Conservation (phyloP, 1,284 basidiomycete species). For the Pseudomicrostroma phylloplanum region DNA sequence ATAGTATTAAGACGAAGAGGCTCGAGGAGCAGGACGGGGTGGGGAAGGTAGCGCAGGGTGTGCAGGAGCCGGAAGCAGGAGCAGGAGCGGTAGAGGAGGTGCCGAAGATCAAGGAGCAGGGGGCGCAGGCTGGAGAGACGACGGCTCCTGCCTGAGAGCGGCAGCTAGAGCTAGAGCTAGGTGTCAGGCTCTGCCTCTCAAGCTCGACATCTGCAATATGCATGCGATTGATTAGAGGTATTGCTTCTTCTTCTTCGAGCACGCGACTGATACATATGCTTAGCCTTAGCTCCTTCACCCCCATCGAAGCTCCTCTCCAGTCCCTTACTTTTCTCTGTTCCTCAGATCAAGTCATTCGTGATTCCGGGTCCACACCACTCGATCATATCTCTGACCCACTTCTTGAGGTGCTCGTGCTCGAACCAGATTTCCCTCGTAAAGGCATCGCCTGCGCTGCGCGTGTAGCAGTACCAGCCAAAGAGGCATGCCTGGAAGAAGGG, state of each 20-base stretch:
- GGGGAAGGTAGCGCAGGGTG: constrained; percentile 73
- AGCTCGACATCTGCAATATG: too few relatives aligned
- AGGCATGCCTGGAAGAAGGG: constrained; percentile 15
- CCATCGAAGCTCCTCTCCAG: too few relatives aligned
- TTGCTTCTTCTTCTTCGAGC: too few relatives aligned
- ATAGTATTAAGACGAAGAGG: not conserved
- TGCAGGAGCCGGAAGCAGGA: constrained; percentile 63
- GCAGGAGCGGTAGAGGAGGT: not conserved
- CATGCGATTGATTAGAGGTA: too few relatives aligned
- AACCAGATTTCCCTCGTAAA: constrained; percentile 27
- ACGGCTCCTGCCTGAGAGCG: too few relatives aligned
- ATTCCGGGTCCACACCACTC: constrained; percentile 24
- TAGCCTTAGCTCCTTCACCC: too few relatives aligned
- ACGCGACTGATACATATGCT: too few relatives aligned
- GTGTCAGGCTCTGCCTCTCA: too few relatives aligned
- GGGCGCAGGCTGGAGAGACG: too few relatives aligned
- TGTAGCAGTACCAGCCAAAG: constrained; percentile 33
- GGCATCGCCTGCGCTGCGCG: constrained; percentile 20
- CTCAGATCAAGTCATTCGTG: constrained; percentile 9
- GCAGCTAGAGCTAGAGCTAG: too few relatives aligned
- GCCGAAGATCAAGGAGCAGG: not conserved
- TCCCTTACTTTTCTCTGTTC: too few relatives aligned
- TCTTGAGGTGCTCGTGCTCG: constrained; percentile 18
- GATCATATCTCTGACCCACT: constrained; percentile 30
- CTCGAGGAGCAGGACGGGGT: constrained; percentile 65